phyloP scores from a whole-genome alignment of 768 basidiomycete genomes.

The Termitomyces sp. region DNA sequence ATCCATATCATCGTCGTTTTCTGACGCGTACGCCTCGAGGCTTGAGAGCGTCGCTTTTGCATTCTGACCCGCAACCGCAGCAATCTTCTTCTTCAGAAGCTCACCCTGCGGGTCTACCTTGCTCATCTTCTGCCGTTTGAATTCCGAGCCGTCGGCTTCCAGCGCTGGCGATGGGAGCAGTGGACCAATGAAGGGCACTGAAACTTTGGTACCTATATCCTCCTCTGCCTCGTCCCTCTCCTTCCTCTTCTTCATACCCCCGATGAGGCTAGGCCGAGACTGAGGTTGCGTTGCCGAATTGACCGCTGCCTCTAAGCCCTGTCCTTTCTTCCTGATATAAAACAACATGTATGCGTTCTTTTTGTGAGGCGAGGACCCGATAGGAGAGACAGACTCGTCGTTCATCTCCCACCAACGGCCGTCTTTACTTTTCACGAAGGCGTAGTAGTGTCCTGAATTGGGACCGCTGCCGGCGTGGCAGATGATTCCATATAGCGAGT shows the following conservation, averaged over 20 bases:
- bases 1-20: constrained; percentile 17
- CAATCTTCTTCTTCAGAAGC: constrained; percentile 48
- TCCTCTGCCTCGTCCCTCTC: constrained; percentile 34
- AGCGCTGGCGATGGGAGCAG: constrained; percentile 45
- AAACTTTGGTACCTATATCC: constrained; percentile 45
- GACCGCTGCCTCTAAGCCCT: constrained; percentile 62
- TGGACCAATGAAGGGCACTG: constrained; percentile 59
- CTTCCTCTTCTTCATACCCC: constrained; percentile 45
- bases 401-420: constrained; percentile 92
- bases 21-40: constrained; percentile 23
- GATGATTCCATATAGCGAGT: constrained; percentile 87
- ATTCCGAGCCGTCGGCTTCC: constrained; percentile 13
- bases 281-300: constrained; percentile 20
- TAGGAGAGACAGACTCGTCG: constrained; percentile 66
- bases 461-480: constrained; percentile 91
- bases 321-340: constrained; percentile 80
- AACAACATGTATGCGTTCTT: constrained; percentile 92
- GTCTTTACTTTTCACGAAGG: constrained; percentile 66
- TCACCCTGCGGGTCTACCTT: constrained; percentile 47
- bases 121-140: constrained; percentile 20
- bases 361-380: constrained; percentile 42
- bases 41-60: constrained; percentile 20
- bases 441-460: constrained; percentile 94
- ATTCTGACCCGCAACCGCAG: constrained; percentile 22
- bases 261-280: constrained; percentile 30